phyloP scores from a whole-genome alignment of 768 basidiomycete species.

The Clavulina sp. region DNA sequence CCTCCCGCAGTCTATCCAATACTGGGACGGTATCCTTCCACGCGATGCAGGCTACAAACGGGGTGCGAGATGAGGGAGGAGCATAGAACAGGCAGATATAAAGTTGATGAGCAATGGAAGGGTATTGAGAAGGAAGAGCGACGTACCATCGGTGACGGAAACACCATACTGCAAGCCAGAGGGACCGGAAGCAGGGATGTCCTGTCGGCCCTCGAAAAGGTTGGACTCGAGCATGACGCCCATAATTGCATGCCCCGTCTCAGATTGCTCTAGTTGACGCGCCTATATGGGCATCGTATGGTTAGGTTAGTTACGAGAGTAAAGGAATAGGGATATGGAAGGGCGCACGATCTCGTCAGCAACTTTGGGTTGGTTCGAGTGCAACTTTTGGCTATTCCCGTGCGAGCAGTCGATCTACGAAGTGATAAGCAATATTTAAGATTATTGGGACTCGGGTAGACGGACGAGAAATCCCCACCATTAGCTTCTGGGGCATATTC shows the following conservation, averaged over 20 bases:
- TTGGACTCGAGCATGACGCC: slow-evolving; percentile 96
- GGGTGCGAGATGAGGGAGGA: slow-evolving; percentile 1
- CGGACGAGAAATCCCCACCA: slow-evolving; percentile 63
- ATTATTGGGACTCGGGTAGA: background rate
- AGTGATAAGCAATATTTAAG: background rate
- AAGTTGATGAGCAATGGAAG: slow-evolving; percentile 11
- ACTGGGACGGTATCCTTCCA: slow-evolving; percentile 76
- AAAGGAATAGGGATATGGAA: slow-evolving; percentile 6
- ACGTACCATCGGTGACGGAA: slow-evolving; percentile 54
- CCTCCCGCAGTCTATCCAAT: slow-evolving; percentile 73
- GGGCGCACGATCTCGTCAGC: slow-evolving; percentile 70
- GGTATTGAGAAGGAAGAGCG: slow-evolving; percentile 13
- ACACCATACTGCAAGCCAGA: slow-evolving; percentile 63
- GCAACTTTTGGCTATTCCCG: slow-evolving; percentile 87
- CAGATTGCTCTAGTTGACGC: slow-evolving; percentile 44
- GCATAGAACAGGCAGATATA: background rate
- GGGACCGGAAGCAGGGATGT: slow-evolving; percentile 58
- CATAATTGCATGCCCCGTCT: slow-evolving; percentile 60
- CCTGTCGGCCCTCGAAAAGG: slow-evolving; percentile 65
- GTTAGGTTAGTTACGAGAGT: slow-evolving; percentile 8
- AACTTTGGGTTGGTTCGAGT: slow-evolving; percentile 73
- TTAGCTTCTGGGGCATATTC: slow-evolving; percentile 59
- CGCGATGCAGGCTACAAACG: slow-evolving; percentile 47
- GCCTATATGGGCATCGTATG: slow-evolving; percentile 33
- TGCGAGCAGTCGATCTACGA: slow-evolving; percentile 87